Conservation (phyloP, 495 filamentous ascomycete species). For the Halenospora varia region DNA sequence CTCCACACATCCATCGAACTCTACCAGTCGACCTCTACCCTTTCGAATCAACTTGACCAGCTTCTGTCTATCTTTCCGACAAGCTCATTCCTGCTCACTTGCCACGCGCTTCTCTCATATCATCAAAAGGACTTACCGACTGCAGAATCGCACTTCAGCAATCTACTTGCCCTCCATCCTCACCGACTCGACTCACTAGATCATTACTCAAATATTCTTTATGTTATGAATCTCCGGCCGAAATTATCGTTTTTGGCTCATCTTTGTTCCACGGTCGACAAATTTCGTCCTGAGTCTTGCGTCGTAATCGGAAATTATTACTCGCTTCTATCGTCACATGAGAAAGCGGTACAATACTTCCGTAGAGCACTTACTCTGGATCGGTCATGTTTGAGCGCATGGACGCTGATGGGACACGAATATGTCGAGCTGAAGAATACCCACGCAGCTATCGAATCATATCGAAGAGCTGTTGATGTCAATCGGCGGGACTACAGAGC, state of each 20-base stretch:
- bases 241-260: constrained; percentile 92
- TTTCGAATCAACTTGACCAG: constrained; percentile 68
- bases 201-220: constrained; percentile 95
- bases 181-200: constrained; percentile 88
- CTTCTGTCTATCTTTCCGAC: constrained; percentile 79
- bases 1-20: constrained; percentile 86
- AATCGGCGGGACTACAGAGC: constrained; percentile 97
- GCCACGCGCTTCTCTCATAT: constrained; percentile 82
- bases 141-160: constrained; percentile 79
- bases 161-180: constrained; percentile 74
- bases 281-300: constrained; percentile 95
- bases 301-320: constrained; percentile 98
- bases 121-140: constrained; percentile 90
- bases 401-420: constrained; percentile 99
- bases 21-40: constrained; percentile 73
- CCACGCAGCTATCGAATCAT: constrained; percentile 95
- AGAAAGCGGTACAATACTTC: constrained; percentile 98
- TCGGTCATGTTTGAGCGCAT: constrained; percentile 85
- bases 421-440: constrained; percentile 99
- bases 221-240: constrained; percentile 81
- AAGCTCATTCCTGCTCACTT: constrained; percentile 84
- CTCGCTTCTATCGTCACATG: constrained; percentile 85
- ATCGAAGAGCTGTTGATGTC: constrained; percentile 91
- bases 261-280: constrained; percentile 82
- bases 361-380: constrained; percentile 93